Base-by-base conservation (phyloP, 208 protist genomes). In the Trypanosoma caninum region DNA sequence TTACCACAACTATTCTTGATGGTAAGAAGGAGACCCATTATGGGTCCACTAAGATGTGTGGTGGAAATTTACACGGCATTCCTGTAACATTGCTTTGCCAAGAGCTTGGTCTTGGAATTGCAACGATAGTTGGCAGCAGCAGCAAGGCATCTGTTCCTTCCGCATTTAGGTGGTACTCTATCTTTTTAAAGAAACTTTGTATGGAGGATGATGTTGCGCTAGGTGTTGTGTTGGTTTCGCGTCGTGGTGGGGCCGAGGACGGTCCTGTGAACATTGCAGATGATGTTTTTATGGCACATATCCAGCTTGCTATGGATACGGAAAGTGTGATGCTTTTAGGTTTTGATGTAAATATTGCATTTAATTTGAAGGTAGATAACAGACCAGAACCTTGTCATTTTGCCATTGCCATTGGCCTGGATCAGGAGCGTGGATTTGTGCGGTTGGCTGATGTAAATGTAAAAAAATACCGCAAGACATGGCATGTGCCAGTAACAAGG, bases 401-500 rank as follows among this genome's bases (percentile, higher is more conserved):
- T 63, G 90, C 79, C 18, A 89, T 96, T 60, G 70, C 94, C 33
- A 89, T 94, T 62, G 90, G 90, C 56, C 59, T 93, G 25, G 85
- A 96, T 68, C 63, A 75, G 55, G 71, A 68, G 54, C 78, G 75
- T 28, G 78, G 80, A 2, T 67, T 94, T 23, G 82, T 92, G 57
- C 81, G 84, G 10, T 62, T 96, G 20, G 90, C 85, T 1, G 90
- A 96, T 59, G 90, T 96, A 16, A 93, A 91, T 59, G 83, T 93
- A 40, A 91, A 91, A 65, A 82, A 87, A 22, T 96, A 91, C 70
- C 78, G 87, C 45, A 94, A 94, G 76, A 90, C 82, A 46, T 96
- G 90, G 87, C 80, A 94, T 72, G 62, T 92, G 11, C 85, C 83
- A 10, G 45, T 94, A 31, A 51, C 54, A 2, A 70, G 85, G 0